phyloP scores from a whole-genome alignment of 108 stramenopile genomes.

The Cyclotella sp. region DNA sequence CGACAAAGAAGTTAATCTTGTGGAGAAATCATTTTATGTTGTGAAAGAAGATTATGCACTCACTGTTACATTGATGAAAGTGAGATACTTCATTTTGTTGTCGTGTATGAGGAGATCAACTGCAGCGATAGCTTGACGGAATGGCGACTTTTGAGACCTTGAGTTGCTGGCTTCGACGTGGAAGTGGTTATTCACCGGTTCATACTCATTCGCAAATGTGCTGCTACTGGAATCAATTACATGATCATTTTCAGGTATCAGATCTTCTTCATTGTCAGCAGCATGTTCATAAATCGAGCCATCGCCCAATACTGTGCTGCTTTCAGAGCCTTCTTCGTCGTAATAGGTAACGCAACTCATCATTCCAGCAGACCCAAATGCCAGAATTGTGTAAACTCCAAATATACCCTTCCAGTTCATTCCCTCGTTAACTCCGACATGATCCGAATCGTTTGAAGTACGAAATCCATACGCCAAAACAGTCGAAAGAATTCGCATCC shows the following conservation, averaged over 20 bases:
- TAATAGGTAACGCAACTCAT: constrained; percentile 15
- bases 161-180: constrained; percentile 1
- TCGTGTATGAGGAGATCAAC: constrained; percentile 62
- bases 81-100: constrained; percentile 85
- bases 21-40: neutral
- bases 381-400: constrained; percentile 62
- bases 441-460: constrained; percentile 5
- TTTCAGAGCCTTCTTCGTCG: constrained; percentile 1
- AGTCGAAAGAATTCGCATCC: constrained; percentile 69
- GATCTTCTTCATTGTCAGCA: neutral
- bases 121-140: constrained; percentile 61
- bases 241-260: neutral
- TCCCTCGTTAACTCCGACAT: constrained; percentile 4
- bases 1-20: neutral
- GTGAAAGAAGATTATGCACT: neutral
- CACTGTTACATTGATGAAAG: constrained; percentile 68
- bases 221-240: neutral
- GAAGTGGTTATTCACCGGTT: constrained; percentile 4
- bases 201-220: constrained; percentile 14
- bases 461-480: constrained; percentile 45
- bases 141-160: constrained; percentile 22
- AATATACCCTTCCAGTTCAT: constrained; percentile 68
- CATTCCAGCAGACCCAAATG: constrained; percentile 2
- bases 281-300: neutral
- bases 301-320: neutral